Evolutionary conservation across 2,329 filamentous ascomycete species (phyloP).

Genomic region (Aschersonia sp.): DNA sequence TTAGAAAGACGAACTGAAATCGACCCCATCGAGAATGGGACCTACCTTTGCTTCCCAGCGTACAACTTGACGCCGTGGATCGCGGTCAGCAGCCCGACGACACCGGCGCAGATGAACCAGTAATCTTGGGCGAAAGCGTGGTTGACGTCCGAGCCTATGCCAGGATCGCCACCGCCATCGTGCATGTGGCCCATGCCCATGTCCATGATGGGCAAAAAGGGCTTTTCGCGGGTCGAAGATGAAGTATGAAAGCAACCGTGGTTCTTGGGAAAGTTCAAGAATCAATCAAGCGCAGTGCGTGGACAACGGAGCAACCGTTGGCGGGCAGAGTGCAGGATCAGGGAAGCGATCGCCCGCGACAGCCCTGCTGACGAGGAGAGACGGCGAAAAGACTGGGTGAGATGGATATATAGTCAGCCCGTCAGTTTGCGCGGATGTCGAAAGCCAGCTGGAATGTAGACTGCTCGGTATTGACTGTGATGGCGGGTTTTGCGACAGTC

Average conservation of each 20-base stretch:
- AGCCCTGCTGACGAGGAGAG: too few species aligned
- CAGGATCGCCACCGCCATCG: slow-evolving; percentile 3
- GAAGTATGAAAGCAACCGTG: too few species aligned
- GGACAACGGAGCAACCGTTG: too few species aligned
- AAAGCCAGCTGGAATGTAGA: not conserved
- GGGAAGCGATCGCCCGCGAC: too few species aligned
- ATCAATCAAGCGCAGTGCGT: too few species aligned
- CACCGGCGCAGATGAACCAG: slow-evolving; percentile 43
- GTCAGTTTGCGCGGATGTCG: not conserved
- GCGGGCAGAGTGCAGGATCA: too few species aligned
- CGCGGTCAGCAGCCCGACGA: slow-evolving; percentile 25
- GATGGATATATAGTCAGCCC: not conserved
- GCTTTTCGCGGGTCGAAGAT: slow-evolving; percentile 7
- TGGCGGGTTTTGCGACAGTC: too few species aligned
- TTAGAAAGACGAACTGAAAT: not conserved
- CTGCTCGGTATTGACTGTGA: not conserved
- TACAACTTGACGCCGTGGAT: slow-evolving; percentile 28
- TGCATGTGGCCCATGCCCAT: slow-evolving; percentile 17
- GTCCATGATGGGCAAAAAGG: slow-evolving; percentile 14
- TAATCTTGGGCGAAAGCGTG: slow-evolving; percentile 37
- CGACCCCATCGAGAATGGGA: not conserved
- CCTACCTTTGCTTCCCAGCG: slow-evolving; percentile 26
- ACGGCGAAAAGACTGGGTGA: not conserved
- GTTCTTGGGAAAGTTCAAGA: too few species aligned
- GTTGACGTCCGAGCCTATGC: slow-evolving; percentile 28